phyloP scores from a whole-genome alignment of 768 basidiomycete species.

The Goffeauzyma gilvescens region DNA sequence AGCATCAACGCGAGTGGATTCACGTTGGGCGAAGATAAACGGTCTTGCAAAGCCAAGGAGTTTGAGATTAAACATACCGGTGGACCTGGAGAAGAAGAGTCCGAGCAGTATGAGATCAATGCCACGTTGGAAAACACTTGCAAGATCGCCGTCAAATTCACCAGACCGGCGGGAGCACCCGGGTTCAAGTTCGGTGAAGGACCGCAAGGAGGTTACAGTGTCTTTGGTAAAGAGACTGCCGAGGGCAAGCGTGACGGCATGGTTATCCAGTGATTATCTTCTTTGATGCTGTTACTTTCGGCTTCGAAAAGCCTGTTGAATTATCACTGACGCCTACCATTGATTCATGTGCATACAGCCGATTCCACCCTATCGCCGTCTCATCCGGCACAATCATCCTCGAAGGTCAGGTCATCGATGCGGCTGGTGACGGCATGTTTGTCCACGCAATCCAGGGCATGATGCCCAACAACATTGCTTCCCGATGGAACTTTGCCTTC shows the following conservation, averaged over 20 bases:
- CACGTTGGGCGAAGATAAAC: constrained; percentile 14
- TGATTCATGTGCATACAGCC: constrained; percentile 24
- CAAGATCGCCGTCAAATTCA: constrained; percentile 56
- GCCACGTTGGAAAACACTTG: constrained; percentile 53
- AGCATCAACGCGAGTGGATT: constrained; percentile 45
- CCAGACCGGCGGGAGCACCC: constrained; percentile 48
- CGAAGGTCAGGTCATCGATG: constrained; percentile 41
- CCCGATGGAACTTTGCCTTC: constrained; percentile 84
- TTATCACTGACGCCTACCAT: not conserved
- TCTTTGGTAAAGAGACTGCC: constrained; percentile 27
- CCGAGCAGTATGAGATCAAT: constrained; percentile 60
- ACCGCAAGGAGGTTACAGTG: constrained; percentile 49
- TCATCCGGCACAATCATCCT: constrained; percentile 50
- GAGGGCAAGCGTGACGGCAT: constrained; percentile 35
- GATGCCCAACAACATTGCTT: constrained; percentile 77
- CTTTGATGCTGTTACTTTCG: not conserved
- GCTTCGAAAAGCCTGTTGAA: not conserved
- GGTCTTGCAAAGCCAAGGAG: constrained; percentile 24
- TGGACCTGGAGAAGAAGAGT: constrained; percentile 35
- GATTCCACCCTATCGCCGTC: constrained; percentile 62
- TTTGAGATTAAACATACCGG: constrained; percentile 32
- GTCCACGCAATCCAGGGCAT: constrained; percentile 96
- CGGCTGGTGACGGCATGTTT: constrained; percentile 42
- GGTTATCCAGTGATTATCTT: constrained; percentile 46
- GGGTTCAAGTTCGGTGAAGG: constrained; percentile 87